phyloP scores from a whole-genome alignment of 306 rosid genomes.

The Acmispon strigosus region DNA sequence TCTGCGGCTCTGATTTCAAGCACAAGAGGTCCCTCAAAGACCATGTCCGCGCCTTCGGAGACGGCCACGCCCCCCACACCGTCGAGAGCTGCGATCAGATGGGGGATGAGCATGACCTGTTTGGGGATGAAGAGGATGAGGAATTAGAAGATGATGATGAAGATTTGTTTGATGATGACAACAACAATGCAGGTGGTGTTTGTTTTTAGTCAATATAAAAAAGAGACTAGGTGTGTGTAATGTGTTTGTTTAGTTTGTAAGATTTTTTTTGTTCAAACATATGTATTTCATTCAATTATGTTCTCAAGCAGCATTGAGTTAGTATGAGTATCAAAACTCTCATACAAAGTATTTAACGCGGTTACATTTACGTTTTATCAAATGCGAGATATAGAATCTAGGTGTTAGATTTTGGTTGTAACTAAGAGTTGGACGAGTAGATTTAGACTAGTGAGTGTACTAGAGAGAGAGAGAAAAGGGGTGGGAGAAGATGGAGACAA shows the following conservation, averaged over 20 bases:
- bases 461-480: constrained; percentile 8
- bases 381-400: too few species aligned
- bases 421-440: constrained; percentile 26
- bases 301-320: too few species aligned
- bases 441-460: not conserved
- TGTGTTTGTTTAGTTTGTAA: not conserved
- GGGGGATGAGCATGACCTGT: constrained; percentile 3
- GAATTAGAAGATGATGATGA: constrained; percentile 14
- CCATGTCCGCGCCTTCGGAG: constrained; percentile 79
- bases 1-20: constrained; percentile 92
- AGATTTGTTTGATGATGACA: not conserved
- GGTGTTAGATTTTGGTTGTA: not conserved
- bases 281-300: too few species aligned
- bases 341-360: too few species aligned
- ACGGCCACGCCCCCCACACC: constrained; percentile 69
- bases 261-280: not conserved
- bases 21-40: constrained; percentile 93
- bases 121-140: constrained; percentile 25
- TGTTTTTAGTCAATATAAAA: constrained; percentile 10
- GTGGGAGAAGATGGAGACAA: constrained; percentile 55
- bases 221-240: not conserved
- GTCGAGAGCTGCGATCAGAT: constrained; percentile 38
- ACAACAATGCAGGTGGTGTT: constrained; percentile 8
- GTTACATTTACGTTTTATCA: too few species aligned
- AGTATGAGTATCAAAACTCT: too few species aligned